Conservation (phyloP, 257 asterid species). For the Petrea volubilis region DNA sequence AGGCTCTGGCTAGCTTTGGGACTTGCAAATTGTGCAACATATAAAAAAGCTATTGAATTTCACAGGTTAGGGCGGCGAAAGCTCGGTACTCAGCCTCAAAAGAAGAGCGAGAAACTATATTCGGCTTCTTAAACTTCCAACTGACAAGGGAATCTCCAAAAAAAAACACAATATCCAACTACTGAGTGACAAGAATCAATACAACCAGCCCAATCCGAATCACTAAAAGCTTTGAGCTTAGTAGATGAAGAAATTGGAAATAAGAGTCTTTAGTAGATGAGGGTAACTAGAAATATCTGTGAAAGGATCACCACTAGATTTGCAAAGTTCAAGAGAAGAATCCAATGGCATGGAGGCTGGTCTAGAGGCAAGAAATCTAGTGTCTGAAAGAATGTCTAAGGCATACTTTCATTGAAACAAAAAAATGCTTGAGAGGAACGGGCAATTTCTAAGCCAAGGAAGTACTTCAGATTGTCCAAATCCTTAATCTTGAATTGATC, state of each 20-base stretch:
- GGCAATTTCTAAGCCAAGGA: neutral
- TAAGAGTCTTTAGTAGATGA: neutral
- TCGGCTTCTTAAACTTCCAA: neutral
- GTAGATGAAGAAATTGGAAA: neutral
- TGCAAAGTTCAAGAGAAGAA: neutral
- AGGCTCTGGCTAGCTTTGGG: no score
- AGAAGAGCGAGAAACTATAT: neutral
- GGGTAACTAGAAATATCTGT: neutral
- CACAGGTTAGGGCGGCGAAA: neutral
- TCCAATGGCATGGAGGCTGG: neutral
- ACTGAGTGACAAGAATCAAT: neutral
- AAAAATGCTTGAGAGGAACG: neutral
- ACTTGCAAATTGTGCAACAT: no score
- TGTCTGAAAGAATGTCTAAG: neutral
- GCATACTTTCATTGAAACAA: neutral
- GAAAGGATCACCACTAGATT: neutral
- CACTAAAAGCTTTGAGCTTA: neutral
- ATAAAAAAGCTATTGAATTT: neutral
- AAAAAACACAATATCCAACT: neutral
- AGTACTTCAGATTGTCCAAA: neutral
- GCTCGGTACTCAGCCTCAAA: neutral
- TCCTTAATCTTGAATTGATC: neutral
- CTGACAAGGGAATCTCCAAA: neutral
- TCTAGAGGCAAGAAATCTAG: neutral
- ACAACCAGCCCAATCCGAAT: neutral